Base-by-base conservation (phyloP, 495 filamentous ascomycete species). In the Aspergillus sparsus region DNA sequence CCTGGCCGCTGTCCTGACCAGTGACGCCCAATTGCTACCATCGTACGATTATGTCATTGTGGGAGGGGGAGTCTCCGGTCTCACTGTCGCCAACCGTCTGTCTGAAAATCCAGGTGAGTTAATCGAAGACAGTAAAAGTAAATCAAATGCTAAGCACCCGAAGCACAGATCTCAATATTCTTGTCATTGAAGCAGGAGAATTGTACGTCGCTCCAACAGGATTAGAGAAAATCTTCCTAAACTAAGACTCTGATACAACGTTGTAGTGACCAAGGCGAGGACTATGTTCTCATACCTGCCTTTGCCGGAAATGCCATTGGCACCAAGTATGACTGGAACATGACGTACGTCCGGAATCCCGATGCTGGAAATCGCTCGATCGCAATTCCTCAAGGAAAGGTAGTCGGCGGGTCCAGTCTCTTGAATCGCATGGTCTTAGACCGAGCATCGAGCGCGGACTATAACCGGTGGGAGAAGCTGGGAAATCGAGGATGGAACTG, bases 401-500 rank as follows among this genome's bases (percentile, higher is more conserved):
- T 32, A 33, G 55, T 57, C 35, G 55, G 55, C 15, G 55, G 49
- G 15, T 57, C 55, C 7, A 57, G 55, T 49, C 18, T 57, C 7
- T 12, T 57, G 18, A 57, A 57, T 12, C 55, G 55, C 27, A 57
- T 57, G 55, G 42, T 49, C 7, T 57, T 57, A 18, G 55, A 57
- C 10, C 39, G 55, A 16, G 45, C 31, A 8, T 58, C 55, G 4
- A 58, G 32, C 0, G 55, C 55, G 2, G 55, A 58, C 45, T 58
- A 50, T 50, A 36, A 58, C 32, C 45, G 55, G 8, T 58, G 27
- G 41, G 15, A 32, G 18, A 45, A 10, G 13, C 42, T 57, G 6
- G 37, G 55, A 12, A 45, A 57, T 45, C 2, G 2, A 6, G 49
- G 49, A 7, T 53, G 49, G 49, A 31, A 31, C 7, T 53, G 49